Evolutionary conservation across 2,329 filamentous ascomycete genomes (phyloP).

Genomic region (Talaromyces sp.): DNA sequence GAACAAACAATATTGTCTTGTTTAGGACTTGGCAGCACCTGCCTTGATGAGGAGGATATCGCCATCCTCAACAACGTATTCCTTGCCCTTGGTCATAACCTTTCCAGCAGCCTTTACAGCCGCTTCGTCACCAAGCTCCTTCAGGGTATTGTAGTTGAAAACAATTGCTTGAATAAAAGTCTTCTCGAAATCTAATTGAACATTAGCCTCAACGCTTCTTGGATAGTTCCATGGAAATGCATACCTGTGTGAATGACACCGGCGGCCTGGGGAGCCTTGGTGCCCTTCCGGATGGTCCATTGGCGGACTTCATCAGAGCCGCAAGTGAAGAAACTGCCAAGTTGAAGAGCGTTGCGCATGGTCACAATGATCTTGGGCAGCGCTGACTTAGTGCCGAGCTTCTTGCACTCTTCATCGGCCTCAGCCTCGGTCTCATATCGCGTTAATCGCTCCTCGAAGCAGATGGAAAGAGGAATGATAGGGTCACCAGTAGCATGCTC

Average conservation of each 20-base stretch:
- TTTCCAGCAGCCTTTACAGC: slow-evolving; percentile 92
- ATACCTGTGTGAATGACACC: slow-evolving; percentile 85
- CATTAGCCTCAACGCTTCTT: neutral
- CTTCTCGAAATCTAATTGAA: slow-evolving; percentile 79
- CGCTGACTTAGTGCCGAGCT: slow-evolving; percentile 77
- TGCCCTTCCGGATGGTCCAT: slow-evolving; percentile 95
- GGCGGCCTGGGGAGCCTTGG: slow-evolving; percentile 94
- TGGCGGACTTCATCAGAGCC: slow-evolving; percentile 95
- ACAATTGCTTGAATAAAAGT: slow-evolving; percentile 97
- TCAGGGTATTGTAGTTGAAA: slow-evolving; percentile 79
- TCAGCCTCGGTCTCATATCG: slow-evolving; percentile 69
- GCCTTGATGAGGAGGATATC: slow-evolving; percentile 79
- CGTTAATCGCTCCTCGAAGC: slow-evolving; percentile 87
- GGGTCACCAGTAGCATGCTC: slow-evolving; percentile 81
- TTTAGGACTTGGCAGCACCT: slow-evolving; percentile 48
- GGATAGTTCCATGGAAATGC: neutral
- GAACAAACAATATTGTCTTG: neutral
- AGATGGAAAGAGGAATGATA: slow-evolving; percentile 88
- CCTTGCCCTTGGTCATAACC: slow-evolving; percentile 97
- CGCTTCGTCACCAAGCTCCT: slow-evolving; percentile 83
- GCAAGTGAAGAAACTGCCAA: slow-evolving; percentile 95
- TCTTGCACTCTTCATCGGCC: slow-evolving; percentile 82
- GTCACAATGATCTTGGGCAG: slow-evolving; percentile 87
- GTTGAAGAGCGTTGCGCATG: slow-evolving; percentile 88
- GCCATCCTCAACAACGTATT: slow-evolving; percentile 64